Percentiles rank a stretch among this genome's conserved stretches.
Conservation (phyloP, 139 green algal genomes). For the Eudorina sp. region DNA sequence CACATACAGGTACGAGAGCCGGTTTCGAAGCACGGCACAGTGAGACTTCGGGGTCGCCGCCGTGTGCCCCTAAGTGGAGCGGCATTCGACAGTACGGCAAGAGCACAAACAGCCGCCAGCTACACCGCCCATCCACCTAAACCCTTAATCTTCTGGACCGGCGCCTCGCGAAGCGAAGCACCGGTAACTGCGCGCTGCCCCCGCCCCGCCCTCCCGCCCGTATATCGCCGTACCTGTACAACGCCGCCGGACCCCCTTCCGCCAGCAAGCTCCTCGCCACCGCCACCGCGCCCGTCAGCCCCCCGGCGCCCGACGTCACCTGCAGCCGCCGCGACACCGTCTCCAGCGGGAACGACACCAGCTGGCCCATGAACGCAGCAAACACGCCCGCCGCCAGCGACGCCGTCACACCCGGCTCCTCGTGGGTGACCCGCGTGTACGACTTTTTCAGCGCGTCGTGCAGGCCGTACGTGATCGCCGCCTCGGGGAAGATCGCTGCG, state of each 20-base stretch:
- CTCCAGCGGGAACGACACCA: constrained; percentile 86
- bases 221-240: constrained; percentile 62
- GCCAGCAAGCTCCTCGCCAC: constrained; percentile 51
- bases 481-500: constrained; percentile 86
- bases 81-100: no score
- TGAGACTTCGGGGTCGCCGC: no score
- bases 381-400: constrained; percentile 69
- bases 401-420: constrained; percentile 66
- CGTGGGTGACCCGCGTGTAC: constrained; percentile 47
- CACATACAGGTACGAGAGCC: no score
- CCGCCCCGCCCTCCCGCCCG: not conserved
- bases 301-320: not conserved
- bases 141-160: no score
- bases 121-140: no score
- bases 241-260: constrained; percentile 52
- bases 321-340: constrained; percentile 80
- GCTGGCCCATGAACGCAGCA: constrained; percentile 75
- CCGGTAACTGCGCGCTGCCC: not conserved
- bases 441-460: constrained; percentile 84
- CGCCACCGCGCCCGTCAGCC: constrained; percentile 21
- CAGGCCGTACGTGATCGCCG: constrained; percentile 87
- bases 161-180: no score
- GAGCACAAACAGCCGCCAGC: no score
- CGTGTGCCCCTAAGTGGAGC: no score
- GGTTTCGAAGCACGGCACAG: no score